Conservation (phyloP, 1,139 yeast genomes). For the Debaryomyces sp. region DNA sequence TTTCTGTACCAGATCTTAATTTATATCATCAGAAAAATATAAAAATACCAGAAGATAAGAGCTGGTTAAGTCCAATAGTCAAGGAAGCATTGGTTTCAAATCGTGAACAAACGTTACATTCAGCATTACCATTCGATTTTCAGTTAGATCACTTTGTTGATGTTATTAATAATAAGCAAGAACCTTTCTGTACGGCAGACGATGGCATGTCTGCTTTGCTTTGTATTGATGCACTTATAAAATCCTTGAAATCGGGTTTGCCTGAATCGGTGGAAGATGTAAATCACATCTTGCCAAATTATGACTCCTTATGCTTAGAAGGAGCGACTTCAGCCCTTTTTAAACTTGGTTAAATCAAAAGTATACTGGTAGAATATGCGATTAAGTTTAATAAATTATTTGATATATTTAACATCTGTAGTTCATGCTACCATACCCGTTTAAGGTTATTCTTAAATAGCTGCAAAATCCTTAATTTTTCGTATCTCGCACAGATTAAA, state of each 20-base stretch:
- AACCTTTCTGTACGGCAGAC: constrained; percentile 38
- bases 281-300: constrained; percentile 28
- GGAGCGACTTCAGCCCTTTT: not conserved
- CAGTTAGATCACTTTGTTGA: constrained; percentile 44
- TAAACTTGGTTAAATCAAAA: not conserved
- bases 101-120: constrained; percentile 12
- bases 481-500: not conserved
- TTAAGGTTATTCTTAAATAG: not conserved
- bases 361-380: not conserved
- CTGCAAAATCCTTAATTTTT: not conserved
- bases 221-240: constrained; percentile 38
- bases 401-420: not conserved
- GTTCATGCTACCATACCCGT: no score
- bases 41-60: constrained; percentile 15
- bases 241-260: constrained; percentile 36
- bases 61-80: constrained; percentile 39
- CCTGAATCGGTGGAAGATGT: constrained; percentile 35
- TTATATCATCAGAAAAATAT: constrained; percentile 31
- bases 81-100: constrained; percentile 19
- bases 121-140: constrained; percentile 38
- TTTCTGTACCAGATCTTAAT: constrained; percentile 40
- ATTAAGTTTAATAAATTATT: not conserved
- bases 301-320: constrained; percentile 18
- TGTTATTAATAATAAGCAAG: constrained; percentile 30
- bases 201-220: constrained; percentile 43